Percentiles rank a stretch among this genome's conserved stretches.
These are phyloP conservation scores for Fusarium sp. DNA, from an alignment of 2,329 filamentous ascomycete genomes.

Conservation along the genomic window DNA sequence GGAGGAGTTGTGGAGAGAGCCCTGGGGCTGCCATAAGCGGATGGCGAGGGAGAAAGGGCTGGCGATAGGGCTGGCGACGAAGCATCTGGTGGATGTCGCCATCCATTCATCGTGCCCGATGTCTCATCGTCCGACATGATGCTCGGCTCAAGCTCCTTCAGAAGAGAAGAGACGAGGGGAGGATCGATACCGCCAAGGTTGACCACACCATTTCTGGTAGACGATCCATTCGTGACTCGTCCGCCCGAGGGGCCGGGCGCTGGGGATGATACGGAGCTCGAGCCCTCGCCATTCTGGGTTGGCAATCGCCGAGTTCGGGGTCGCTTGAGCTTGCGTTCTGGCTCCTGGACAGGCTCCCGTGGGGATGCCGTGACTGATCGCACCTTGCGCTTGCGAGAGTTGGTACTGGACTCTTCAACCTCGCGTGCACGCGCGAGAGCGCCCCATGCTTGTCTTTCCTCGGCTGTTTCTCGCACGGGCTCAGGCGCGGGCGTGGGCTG, in stretches of 20 bases:
- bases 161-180: slow-evolving; percentile 85
- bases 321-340: slow-evolving; percentile 86
- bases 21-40: slow-evolving; percentile 73
- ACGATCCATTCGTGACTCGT: slow-evolving; percentile 35
- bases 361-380: slow-evolving; percentile 78
- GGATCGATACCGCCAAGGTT: slow-evolving; percentile 62
- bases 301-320: slow-evolving; percentile 79
- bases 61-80: slow-evolving; percentile 76
- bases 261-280: slow-evolving; percentile 53
- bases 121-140: slow-evolving; percentile 67
- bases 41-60: slow-evolving; percentile 70
- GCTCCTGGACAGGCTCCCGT: slow-evolving; percentile 73
- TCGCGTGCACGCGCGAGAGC: slow-evolving; percentile 88
- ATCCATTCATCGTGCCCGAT: slow-evolving; percentile 37
- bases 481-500: slow-evolving; percentile 67
- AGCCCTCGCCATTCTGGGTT: slow-evolving; percentile 58
- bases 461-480: slow-evolving; percentile 73
- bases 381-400: slow-evolving; percentile 77
- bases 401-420: slow-evolving; percentile 64
- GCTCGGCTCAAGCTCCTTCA: slow-evolving; percentile 86
- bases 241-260: slow-evolving; percentile 44
- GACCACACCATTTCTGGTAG: slow-evolving; percentile 36
- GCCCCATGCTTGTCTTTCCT: slow-evolving; percentile 89
- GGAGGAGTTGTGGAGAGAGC: slow-evolving; percentile 76
- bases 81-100: slow-evolving; percentile 48